Base-by-base conservation (phyloP, 345 rosid species). In the Populus tremula region DNA sequence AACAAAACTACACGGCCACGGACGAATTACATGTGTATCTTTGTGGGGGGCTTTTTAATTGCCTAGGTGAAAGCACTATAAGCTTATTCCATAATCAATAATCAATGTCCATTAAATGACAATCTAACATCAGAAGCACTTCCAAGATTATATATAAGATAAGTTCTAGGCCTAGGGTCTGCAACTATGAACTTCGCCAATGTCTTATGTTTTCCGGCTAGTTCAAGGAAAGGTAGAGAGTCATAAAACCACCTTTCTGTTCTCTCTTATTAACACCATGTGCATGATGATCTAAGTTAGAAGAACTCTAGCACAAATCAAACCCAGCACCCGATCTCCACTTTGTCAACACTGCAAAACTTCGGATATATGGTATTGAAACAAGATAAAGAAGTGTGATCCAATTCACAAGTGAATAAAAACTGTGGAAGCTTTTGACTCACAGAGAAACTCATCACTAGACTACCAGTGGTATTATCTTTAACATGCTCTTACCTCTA, bases 401-500 rank as follows among this genome's bases (percentile, higher is more conserved):
- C 23, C 27, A 72, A 23, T 41, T 47, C 18, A 50, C 53, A 36
- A 12, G 43, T 47, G 4, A 69, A 38, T 54, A 38, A 36, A 29
- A 65, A 8, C 53, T 23, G 41, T 9, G 11, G 38, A 67, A 67
- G 77, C 27, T 67, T 35, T 67, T 56, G 47, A 68, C 54, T 43
- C 12, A 33, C n/a, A 27, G 36, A 67, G 16, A 36, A 69, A 20
- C 25, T 17, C 8, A 54, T 36, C n/a, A 53, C 61, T 53, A 53
- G 36, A 53, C 29, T 8, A 41, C n/a, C n/a, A 17, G 45, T 25
- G 27, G 9, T 53, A 33, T 75, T 11, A 54, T 54, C 12, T 54
- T 54, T 54, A 54, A 8, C 62, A 54, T 20, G 62, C 62, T 77
- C 62, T 77, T 71, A 92, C 98, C 92, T 94, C 96, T 14, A 92